Percentiles rank a stretch among this genome's conserved stretches.
These are phyloP conservation scores for Chlorencoelia australis DNA, from an alignment of 2,329 filamentous ascomycete genomes.

Conservation along the genomic window DNA sequence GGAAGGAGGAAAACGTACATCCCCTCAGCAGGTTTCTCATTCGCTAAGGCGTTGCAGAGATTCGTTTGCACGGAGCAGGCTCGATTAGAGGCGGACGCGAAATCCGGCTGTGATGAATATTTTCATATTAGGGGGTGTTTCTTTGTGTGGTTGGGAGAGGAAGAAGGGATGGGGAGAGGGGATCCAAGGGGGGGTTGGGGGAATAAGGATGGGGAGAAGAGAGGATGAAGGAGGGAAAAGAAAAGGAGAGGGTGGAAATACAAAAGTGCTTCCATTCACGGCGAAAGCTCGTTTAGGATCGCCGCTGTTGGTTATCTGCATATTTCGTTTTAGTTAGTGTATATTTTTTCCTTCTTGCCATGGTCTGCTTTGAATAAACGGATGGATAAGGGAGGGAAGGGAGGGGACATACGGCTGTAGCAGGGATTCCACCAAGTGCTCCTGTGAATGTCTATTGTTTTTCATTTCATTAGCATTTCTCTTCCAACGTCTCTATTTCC, in stretches of 20 bases:
- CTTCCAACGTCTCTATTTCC: no score
- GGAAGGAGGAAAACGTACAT: background rate
- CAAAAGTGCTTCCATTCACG: conserved; percentile 3
- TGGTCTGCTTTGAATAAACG: background rate
- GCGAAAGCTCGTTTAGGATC: conserved; percentile 3
- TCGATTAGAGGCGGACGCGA: background rate
- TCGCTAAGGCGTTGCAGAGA: background rate
- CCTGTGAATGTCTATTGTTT: conserved; percentile 1
- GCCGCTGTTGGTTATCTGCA: conserved; percentile 3
- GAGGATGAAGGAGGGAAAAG: background rate
- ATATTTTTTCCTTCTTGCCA: no score
- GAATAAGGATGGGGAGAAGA: background rate
- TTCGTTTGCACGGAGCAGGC: background rate
- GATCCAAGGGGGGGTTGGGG: background rate
- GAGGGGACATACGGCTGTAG: conserved; percentile 2
- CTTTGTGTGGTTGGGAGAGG: no score
- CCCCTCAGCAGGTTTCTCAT: background rate
- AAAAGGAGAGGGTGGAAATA: background rate
- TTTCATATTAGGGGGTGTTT: background rate
- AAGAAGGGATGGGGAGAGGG: background rate
- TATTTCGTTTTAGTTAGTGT: background rate
- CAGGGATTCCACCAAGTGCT: conserved; percentile 1
- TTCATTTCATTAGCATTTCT: background rate
- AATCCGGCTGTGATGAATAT: background rate
- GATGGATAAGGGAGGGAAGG: background rate